Conservation (phyloP, 805 yeast genomes). For the Hanseniaspora thailandica region DNA sequence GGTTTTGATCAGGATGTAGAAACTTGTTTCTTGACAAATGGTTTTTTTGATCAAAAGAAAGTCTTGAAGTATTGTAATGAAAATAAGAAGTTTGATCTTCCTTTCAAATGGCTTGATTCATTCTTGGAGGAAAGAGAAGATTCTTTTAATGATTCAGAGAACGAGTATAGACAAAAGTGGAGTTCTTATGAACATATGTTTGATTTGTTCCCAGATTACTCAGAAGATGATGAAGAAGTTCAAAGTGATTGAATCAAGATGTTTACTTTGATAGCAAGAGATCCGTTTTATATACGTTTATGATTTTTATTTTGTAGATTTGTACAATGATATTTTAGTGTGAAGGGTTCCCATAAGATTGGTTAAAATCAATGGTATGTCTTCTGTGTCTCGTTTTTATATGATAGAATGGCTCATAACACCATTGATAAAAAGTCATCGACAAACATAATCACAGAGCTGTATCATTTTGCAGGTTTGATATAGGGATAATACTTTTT, state of each 20-base stretch:
- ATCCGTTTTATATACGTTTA: no score
- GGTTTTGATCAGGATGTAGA: constrained; percentile 28
- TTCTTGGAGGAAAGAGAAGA: constrained; percentile 29
- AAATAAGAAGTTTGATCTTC: constrained; percentile 19
- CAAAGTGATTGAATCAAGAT: constrained; percentile 15
- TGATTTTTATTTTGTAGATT: no score
- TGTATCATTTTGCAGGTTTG: neutral
- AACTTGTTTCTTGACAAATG: constrained; percentile 20
- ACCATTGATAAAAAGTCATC: constrained; percentile 49
- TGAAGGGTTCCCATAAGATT: constrained; percentile 25
- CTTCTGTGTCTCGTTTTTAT: constrained; percentile 27
- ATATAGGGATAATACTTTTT: neutral
- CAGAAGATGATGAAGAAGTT: neutral
- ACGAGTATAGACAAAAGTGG: constrained; percentile 29
- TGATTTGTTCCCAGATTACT: constrained; percentile 25
- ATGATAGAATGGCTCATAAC: constrained; percentile 53
- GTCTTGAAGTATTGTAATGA: neutral
- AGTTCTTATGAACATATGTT: constrained; percentile 28
- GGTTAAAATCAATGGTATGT: constrained; percentile 23
- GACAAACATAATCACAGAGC: constrained; percentile 1
- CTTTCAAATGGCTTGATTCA: constrained; percentile 32
- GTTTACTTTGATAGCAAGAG: no score
- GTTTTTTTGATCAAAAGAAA: constrained; percentile 15
- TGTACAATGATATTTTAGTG: constrained; percentile 21
- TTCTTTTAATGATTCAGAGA: constrained; percentile 25